Conservation (phyloP, 306 rosid genomes). For the Quercus cerris region DNA sequence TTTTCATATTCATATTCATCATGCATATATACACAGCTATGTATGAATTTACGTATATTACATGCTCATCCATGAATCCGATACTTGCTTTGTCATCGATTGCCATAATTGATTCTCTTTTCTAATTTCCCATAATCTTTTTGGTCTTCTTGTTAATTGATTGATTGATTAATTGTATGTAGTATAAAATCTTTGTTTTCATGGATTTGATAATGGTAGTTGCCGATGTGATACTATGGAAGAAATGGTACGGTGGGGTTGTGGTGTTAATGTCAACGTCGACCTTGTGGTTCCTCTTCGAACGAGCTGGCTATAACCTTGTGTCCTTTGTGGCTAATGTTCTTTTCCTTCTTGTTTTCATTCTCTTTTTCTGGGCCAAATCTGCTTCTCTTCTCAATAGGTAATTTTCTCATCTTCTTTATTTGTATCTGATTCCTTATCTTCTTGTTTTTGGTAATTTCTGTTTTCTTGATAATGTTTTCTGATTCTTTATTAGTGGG, state of each 20-base stretch:
- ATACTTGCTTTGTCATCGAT: slow-evolving; percentile 1
- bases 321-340: slow-evolving; percentile 88
- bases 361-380: slow-evolving; percentile 93
- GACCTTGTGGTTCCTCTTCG: slow-evolving; percentile 74
- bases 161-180: slow-evolving; percentile 5
- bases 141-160: no score
- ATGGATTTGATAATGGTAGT: slow-evolving; percentile 40
- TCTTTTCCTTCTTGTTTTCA: slow-evolving; percentile 72
- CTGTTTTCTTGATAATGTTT: not conserved
- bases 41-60: not conserved
- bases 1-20: not conserved
- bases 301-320: slow-evolving; percentile 82
- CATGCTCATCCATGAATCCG: not conserved
- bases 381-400: slow-evolving; percentile 95
- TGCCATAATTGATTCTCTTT: not conserved
- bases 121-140: not conserved
- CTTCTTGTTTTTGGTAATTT: not conserved
- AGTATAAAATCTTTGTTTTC: not conserved
- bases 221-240: slow-evolving; percentile 90
- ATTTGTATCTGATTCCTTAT: not conserved
- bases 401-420: slow-evolving; percentile 27
- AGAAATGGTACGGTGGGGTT: slow-evolving; percentile 68
- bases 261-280: slow-evolving; percentile 56
- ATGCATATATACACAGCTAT: no score
- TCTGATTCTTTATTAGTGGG: not conserved